Conservation (phyloP, 768 basidiomycete species). For the Agaricus blazei region DNA sequence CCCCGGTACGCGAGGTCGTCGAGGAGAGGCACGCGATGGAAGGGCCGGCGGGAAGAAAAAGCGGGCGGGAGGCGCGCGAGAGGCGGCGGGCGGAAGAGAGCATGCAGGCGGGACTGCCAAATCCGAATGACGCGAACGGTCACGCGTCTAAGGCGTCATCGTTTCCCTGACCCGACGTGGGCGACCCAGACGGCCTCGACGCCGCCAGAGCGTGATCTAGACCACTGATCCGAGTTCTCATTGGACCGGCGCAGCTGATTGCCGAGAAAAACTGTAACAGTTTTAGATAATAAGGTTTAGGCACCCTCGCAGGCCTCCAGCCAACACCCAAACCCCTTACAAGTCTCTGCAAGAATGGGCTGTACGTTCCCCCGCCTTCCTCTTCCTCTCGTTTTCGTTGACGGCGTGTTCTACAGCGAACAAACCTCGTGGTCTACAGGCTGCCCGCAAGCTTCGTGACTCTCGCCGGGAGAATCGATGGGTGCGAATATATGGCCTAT, state of each 20-base stretch:
- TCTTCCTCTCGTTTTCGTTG: constrained; percentile 11
- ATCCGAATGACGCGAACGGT: background rate
- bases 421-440: constrained; percentile 99
- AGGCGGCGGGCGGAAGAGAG: background rate
- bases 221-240: too few relatives aligned
- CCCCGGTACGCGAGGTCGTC: constrained; percentile 41
- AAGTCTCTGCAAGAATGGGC: constrained; percentile 56
- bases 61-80: background rate
- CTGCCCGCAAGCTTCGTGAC: constrained; percentile 96
- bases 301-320: constrained; percentile 17
- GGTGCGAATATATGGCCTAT: constrained; percentile 42
- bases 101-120: background rate
- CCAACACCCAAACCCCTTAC: constrained; percentile 16
- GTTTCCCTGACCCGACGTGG: too few relatives aligned
- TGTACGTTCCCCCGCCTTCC: constrained; percentile 49
- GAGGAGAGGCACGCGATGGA: constrained; percentile 22
- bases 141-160: background rate
- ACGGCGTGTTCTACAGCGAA: constrained; percentile 54
- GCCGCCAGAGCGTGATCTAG: too few relatives aligned
- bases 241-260: constrained; percentile 12
- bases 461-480: constrained; percentile 95
- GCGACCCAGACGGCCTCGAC: too few relatives aligned
- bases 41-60: background rate
- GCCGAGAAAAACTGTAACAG: constrained; percentile 31
- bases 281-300: constrained; percentile 42